Percentiles rank a stretch among this genome's conserved stretches.
phyloP scores from a whole-genome alignment of 805 yeast genomes.

The Yarrowia deformans region DNA sequence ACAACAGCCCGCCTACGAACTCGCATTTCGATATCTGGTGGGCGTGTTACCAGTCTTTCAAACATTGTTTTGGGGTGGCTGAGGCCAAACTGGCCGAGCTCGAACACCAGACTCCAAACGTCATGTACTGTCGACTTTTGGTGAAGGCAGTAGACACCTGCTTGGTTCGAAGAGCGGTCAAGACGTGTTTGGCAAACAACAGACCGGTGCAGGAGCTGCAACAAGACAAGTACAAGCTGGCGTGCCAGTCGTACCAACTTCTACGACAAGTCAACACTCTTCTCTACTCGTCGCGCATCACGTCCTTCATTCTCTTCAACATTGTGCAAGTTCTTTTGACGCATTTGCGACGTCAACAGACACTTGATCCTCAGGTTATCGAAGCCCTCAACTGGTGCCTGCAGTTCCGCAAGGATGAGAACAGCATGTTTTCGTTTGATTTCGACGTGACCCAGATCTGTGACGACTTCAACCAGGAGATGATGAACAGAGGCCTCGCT shows the following conservation, averaged over 20 bases:
- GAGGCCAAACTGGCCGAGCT: conserved; percentile 11
- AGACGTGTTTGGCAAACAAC: conserved; percentile 23
- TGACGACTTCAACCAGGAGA: conserved; percentile 34
- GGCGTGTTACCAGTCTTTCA: conserved; percentile 30
- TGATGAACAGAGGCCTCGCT: conserved; percentile 7
- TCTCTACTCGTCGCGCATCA: conserved; percentile 5
- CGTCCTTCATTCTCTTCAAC: conserved; percentile 29
- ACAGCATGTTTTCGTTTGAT: conserved; percentile 19
- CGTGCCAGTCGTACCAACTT: conserved; percentile 24
- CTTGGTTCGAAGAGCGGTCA: conserved; percentile 10
- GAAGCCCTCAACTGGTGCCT: conserved; percentile 33
- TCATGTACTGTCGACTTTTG: conserved; percentile 1
- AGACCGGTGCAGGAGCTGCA: conserved; percentile 15
- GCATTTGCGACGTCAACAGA: conserved; percentile 5
- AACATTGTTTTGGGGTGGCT: conserved; percentile 17
- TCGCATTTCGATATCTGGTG: conserved; percentile 29
- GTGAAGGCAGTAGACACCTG: conserved; percentile 20
- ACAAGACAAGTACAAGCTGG: conserved; percentile 25
- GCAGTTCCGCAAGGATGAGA: conserved; percentile 21
- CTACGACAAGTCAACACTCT: neutral
- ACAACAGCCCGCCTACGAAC: neutral
- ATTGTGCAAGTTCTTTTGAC: conserved; percentile 14
- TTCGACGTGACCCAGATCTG: conserved; percentile 29
- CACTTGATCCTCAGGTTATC: conserved; percentile 1
- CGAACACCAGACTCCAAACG: neutral